Base-by-base conservation (phyloP, 495 filamentous ascomycete species). In the Neurospora terricola region DNA sequence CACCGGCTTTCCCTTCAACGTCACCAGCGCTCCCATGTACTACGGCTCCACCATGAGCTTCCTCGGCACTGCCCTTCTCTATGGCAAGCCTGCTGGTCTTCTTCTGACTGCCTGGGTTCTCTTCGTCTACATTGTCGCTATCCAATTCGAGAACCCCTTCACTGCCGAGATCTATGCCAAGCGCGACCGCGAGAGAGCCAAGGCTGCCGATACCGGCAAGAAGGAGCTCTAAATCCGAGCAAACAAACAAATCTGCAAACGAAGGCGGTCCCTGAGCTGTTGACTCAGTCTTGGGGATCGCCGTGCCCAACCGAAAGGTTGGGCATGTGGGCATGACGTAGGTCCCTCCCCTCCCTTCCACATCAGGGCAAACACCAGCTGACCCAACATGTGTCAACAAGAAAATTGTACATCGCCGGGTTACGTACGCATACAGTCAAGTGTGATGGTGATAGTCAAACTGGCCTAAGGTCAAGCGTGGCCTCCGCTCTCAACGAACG, bases 71-170 rank as follows among this genome's bases (percentile, higher is more conserved):
- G 94, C 96, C n/a, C 83, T 99, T 27, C 87, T 93, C 79, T 93
- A 91, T 77, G 96, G 93, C 72, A 94, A 93, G 82, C 95, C 94
- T 3, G 96, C 96, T 2, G 96, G 96, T 6, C 75, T 98, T 45
- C 80, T 93, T 69, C 80, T 98, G 80, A 93, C 94, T 0, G 83
- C 81, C 7, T 83, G 90, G 83, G 96, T 98, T 34, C 88, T 92
- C 76, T 80, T 91, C 36, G 86, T 92, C 70, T 99, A 99, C 82
- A 85, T 88, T 78, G 84, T 97, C 76, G 96, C 96, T 70, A 87
- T 97, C 77, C 85, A 85, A 77, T 98, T 91, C 83, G 96, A 99
- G 82, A 96, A 99, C 85, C 95, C 95, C n/a, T 99, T 99, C 83
- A 99, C 96, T 39, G 89, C 89, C 1, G 92, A 88, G 74, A 99